Evolutionary conservation across 1,284 basidiomycete species (phyloP), one percentile per base, ranked within the genome.

Genomic region (Ganoderma meredithae): DNA sequence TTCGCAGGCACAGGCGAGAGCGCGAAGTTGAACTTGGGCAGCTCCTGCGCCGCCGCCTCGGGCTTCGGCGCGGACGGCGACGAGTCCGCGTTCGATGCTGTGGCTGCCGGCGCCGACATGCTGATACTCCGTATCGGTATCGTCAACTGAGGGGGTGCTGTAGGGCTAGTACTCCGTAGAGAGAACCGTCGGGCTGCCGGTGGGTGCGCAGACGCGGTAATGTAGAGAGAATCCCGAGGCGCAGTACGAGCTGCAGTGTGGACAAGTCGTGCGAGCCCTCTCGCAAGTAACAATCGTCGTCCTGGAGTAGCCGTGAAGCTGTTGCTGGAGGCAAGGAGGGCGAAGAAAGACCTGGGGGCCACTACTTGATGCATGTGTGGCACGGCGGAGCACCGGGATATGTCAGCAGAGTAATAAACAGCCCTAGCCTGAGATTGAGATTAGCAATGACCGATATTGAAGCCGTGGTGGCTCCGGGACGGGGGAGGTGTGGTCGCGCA

Each of bases 1-100:
- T 91, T 90, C 61, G 76, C 73, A 1, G 90, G 89, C 19, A 89
- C 76, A 2, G 86, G 83, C 0, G 90, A 90, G 44, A 86, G 68
- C 3, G 84, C 78, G 76, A 91, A 91, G 65, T 76, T 77, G 69
- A 75, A 74, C 43, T 76, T 71, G 7, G 76, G 70, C 59, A 65
- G 63, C 55, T 70, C 66, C 43, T 47, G 63, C 66, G 27, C 55
- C 4, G 27, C 55, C 19, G 31, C 55, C 33, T 31, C 25, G 31
- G 31, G 27, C 9, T 56, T 31, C 27, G 41, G 43, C 56, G 60
- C 60, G 55, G 65, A 62, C 39, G 60, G 36, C 9, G 36, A 36
- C 36, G 6, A 6, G 36, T 36, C 36, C 36, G 36, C 36, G 36
- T 36, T 36, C 36, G 36, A 6, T 36, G 36, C 36, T 31, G 27